phyloP scores from a whole-genome alignment of 768 basidiomycete species.

The Macrocybe gigantea region DNA sequence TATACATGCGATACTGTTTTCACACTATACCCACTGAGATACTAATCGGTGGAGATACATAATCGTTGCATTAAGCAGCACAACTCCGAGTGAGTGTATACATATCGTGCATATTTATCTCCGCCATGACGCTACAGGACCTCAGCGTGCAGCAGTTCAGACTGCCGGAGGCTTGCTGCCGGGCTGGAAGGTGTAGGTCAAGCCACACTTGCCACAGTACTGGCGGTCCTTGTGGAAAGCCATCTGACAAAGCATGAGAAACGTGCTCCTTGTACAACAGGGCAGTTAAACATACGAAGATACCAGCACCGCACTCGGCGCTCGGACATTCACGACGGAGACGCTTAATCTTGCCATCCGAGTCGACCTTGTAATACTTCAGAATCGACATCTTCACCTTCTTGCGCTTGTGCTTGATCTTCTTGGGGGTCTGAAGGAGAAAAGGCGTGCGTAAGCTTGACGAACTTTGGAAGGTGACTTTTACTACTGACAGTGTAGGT shows the following conservation, averaged over 20 bases:
- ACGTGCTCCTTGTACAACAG: background rate
- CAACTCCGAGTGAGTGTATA: no score
- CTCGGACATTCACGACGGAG: conserved; percentile 93
- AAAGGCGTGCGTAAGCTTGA: conserved; percentile 1
- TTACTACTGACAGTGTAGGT: conserved; percentile 81
- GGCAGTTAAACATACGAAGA: conserved; percentile 58
- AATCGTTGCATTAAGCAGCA: no score
- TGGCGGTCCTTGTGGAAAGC: conserved; percentile 98
- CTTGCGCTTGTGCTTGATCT: conserved; percentile 99
- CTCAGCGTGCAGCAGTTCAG: conserved; percentile 23
- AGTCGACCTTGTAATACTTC: conserved; percentile 99
- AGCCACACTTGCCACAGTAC: conserved; percentile 93
- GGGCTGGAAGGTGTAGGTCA: conserved; percentile 82
- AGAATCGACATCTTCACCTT: conserved; percentile 99
- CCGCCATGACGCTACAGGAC: no score
- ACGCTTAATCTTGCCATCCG: conserved; percentile 99
- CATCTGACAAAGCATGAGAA: conserved; percentile 57
- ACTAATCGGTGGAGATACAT: no score
- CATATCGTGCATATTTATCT: no score
- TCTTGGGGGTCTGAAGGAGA: conserved; percentile 80
- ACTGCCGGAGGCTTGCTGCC: conserved; percentile 74
- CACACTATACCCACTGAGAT: no score
- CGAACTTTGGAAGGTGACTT: background rate
- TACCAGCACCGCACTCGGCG: conserved; percentile 78
- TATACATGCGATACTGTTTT: no score